Conservation (phyloP, 2,329 filamentous ascomycete genomes). For the Alternaria longipes region DNA sequence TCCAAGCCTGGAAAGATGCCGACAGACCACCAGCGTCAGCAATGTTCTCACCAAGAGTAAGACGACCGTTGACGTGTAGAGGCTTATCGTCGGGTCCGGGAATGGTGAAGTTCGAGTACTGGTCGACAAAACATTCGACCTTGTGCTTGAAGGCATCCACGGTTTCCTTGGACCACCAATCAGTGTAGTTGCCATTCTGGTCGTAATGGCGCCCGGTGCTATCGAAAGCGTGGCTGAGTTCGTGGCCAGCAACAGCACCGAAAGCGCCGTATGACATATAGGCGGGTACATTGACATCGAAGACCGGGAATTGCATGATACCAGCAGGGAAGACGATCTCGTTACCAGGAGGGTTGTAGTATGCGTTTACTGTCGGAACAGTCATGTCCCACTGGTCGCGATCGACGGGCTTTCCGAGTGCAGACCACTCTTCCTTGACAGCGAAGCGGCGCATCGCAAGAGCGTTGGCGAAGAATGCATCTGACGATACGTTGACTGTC, state of each 20-base stretch:
- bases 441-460: slow-evolving; percentile 62
- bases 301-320: slow-evolving; percentile 73
- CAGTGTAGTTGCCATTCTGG: slow-evolving; percentile 69
- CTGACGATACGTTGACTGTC: slow-evolving; percentile 60
- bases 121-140: slow-evolving; percentile 72
- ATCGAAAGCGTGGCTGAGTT: slow-evolving; percentile 76
- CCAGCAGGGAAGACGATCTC: slow-evolving; percentile 75
- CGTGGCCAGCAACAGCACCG: slow-evolving; percentile 72
- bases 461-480: slow-evolving; percentile 67
- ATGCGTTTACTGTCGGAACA: slow-evolving; percentile 68
- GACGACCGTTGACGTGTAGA: slow-evolving; percentile 68
- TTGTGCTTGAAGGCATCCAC: slow-evolving; percentile 66
- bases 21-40: slow-evolving; percentile 74
- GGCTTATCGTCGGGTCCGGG: slow-evolving; percentile 64
- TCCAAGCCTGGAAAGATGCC: slow-evolving; percentile 72
- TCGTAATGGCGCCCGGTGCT: slow-evolving; percentile 72
- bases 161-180: slow-evolving; percentile 73
- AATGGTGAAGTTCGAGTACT: slow-evolving; percentile 70
- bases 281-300: slow-evolving; percentile 68
- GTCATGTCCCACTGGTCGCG: slow-evolving; percentile 69
- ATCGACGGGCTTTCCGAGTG: slow-evolving; percentile 68
- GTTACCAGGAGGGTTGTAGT: slow-evolving; percentile 71
- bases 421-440: slow-evolving; percentile 63
- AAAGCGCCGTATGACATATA: slow-evolving; percentile 76
- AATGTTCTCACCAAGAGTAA: slow-evolving; percentile 75